Evolutionary conservation across 257 asterid species (phyloP), one percentile per base, ranked within the genome.

Genomic region (Cordia subcordata): DNA sequence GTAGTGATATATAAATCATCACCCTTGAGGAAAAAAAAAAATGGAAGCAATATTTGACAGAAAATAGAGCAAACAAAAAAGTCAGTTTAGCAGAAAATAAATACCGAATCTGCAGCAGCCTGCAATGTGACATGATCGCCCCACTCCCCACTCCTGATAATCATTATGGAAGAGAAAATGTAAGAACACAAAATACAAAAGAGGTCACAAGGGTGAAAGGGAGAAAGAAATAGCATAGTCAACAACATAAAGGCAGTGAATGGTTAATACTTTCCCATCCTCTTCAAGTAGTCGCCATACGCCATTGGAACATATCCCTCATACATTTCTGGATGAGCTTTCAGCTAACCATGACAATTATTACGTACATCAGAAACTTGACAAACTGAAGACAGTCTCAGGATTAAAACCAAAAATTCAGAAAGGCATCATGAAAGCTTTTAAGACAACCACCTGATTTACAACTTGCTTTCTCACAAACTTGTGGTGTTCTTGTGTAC

Each of bases 111-210:
- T 4, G 97, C 90, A 49, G 97, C 95, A 60, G 99, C 99, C 73
- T 93, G 99, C 81, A 93, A 75, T 4, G 99, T 87, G 53, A 93
- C 97, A 68, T 93, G 99, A 83, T 93, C 99, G 45, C 99, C 99
- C 99, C 97, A 93, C 64, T 85, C 95, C 53, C 94, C 92, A 37
- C 60, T 81, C 81, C 99, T 93, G 79, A 40, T 68, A 52, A 52
- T 72, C 46, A 73, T 42, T 35, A 42, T 45, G 54, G 45, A 33
- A 46, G 44, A n/a, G 65, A 71, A 61, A 59, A 61, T 49, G 66
- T 49, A 75, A 61, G 53, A 47, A 20, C 47, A 44, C 55, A 66
- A 55, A 1, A 68, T 33, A 8, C 23, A 54, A 54, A 2, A 50
- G 23, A 58, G 15, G 16, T 15, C 19, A 15, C 32, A 42, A 37